Conservation (phyloP, 2,329 filamentous ascomycete genomes). For the Arthrobotrys entomopaga region DNA sequence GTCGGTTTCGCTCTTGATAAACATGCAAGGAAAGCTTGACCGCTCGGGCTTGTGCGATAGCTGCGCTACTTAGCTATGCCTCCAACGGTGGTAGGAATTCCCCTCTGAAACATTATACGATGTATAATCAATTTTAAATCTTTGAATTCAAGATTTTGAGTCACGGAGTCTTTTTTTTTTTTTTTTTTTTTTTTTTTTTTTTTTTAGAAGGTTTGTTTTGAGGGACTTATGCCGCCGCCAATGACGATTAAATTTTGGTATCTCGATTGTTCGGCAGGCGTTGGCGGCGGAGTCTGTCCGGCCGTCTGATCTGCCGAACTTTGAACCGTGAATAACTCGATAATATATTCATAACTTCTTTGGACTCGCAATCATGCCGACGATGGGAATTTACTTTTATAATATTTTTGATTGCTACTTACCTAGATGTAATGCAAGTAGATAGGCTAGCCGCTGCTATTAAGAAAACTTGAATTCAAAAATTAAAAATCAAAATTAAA, state of each 20-base stretch:
- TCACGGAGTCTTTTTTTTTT: constrained; percentile 17
- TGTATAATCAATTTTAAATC: not conserved
- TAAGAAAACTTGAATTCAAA: not conserved
- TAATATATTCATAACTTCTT: not conserved
- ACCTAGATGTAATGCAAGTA: not conserved
- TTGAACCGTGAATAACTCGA: not conserved
- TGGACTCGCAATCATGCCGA: constrained; percentile 24
- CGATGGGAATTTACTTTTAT: not conserved
- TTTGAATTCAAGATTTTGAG: constrained; percentile 21
- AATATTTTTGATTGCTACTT: no score
- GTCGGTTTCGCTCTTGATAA: constrained; percentile 23
- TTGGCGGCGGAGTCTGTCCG: not conserved
- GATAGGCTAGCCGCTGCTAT: not conserved
- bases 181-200: not conserved
- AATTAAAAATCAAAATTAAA: not conserved
- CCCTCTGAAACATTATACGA: constrained; percentile 7
- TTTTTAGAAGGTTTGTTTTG: constrained; percentile 8
- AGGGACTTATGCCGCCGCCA: constrained; percentile 4
- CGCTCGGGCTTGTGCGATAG: constrained; percentile 42
- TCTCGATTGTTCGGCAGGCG: not conserved
- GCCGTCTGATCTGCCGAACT: not conserved
- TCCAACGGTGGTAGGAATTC: constrained; percentile 23
- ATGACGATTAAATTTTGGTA: no score
- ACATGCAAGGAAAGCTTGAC: constrained; percentile 20
- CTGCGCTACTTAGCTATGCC: not conserved